Evolutionary conservation across 2,329 filamentous ascomycete genomes (phyloP), one percentile per base, ranked within the genome.

Genomic region (Stemphylium vesicarium): DNA sequence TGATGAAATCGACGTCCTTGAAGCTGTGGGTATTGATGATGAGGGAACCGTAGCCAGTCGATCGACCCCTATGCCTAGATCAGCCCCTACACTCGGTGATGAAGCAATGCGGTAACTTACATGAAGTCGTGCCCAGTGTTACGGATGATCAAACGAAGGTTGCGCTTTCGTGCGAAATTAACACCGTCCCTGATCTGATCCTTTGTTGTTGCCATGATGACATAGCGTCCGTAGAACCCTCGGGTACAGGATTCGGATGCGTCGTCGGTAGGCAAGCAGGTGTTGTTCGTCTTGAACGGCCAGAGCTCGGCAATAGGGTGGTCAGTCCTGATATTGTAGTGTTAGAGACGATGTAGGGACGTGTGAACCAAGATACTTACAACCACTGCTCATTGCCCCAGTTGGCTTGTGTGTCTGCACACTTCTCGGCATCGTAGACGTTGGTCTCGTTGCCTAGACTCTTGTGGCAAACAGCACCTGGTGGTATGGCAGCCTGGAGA

Each of bases 1-100:
- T 54, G 3, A 64, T 15, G 29, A 74, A 73, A 26, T 62, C 62
- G 15, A 68, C 64, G 4, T 70, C 63, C 50, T 73, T 73, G 57
- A 76, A 72, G 56, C 67, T 72, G 45, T 76, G 73, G 1, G 73
- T 76, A 45, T 74, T 75, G 62, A 75, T 67, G 41, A 71, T 69
- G 16, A 76, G 59, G 0, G 72, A 65, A 16, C 69, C 72, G 29
- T 62, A 73, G 2, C 69, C 73, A 1, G 69, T 73, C 1, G 72
- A 74, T 31, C 71, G 70, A 15, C 72, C 73, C 60, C 62, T 66
- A 6, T 24, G n/a, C 0, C 4, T 10, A 9, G 12, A 10, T 59
- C 15, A 62, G 59, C 35, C 9, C 15, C 22, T 13, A 40, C 11
- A 12, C n/a, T n/a, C 8, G 10, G 10, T n/a, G 12, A 38, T n/a